Percentiles rank a stretch among this genome's conserved stretches.
Conservation (phyloP, 225 moss, liverwort and hornwort genomes). For the Neckera pumila region DNA sequence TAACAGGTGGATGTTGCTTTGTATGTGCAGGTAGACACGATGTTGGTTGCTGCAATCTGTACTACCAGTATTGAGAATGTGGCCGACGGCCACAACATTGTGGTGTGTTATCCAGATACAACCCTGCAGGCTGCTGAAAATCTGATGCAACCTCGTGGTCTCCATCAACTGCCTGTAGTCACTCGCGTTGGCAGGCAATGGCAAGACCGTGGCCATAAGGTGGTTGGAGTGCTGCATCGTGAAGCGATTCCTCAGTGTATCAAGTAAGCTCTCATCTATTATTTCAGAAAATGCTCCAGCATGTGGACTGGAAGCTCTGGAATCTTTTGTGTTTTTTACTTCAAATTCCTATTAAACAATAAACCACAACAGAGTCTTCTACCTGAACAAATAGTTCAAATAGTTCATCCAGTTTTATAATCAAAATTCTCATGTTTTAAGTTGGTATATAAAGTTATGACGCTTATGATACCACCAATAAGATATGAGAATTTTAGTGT, state of each 20-base stretch:
- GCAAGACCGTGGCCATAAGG: slow-evolving; percentile 36
- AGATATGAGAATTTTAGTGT: background rate
- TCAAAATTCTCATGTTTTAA: background rate
- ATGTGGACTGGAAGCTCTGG: background rate
- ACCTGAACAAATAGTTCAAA: background rate
- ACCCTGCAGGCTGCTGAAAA: slow-evolving; percentile 33
- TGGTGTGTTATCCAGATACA: slow-evolving; percentile 42
- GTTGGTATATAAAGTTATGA: no score
- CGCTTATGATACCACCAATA: background rate
- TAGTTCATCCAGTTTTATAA: background rate
- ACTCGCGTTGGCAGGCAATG: slow-evolving; percentile 44
- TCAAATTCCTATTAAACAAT: background rate
- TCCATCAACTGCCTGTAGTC: slow-evolving; percentile 47
- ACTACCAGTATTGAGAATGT: slow-evolving; percentile 29
- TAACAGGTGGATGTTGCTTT: background rate
- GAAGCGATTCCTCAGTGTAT: slow-evolving; percentile 24
- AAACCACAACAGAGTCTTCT: background rate
- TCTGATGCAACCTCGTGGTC: slow-evolving; percentile 38
- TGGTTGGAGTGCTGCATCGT: slow-evolving; percentile 39
- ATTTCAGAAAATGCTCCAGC: background rate
- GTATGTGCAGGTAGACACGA: slow-evolving; percentile 33
- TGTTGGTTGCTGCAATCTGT: slow-evolving; percentile 47
- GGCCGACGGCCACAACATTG: slow-evolving; percentile 22
- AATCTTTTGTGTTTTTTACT: background rate
- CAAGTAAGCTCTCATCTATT: slow-evolving; percentile 13